These are phyloP conservation scores for Eimeria praecox DNA, from an alignment of 169 alveolate species.

Conservation along the genomic window DNA sequence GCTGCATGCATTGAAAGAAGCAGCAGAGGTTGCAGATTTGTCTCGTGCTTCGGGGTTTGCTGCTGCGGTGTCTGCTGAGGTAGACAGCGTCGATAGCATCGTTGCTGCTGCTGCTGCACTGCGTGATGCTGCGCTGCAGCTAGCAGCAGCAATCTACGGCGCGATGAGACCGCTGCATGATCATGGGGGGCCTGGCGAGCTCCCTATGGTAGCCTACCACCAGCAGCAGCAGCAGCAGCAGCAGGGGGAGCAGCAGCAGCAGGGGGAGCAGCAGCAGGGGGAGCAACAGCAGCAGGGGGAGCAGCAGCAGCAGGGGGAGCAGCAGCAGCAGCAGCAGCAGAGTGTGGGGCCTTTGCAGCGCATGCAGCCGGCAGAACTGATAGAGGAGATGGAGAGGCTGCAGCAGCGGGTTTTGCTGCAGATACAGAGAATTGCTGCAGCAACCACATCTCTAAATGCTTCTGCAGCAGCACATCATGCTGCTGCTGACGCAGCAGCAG, in stretches of 20 bases:
- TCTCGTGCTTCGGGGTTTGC: not conserved
- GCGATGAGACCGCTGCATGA: not conserved
- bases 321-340: too few species aligned
- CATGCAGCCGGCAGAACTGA: too few species aligned
- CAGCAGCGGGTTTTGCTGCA: conserved; percentile 1
- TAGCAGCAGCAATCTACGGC: not conserved
- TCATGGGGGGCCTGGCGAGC: conserved; percentile 1
- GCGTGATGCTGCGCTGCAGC: conserved; percentile 16
- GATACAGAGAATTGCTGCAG: not conserved
- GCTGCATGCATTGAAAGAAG: not conserved
- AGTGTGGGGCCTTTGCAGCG: too few species aligned
- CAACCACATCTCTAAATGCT: not conserved
- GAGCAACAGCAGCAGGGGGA: not conserved
- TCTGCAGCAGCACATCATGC: not conserved
- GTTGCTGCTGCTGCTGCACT: not conserved
- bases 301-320: conserved; percentile 38
- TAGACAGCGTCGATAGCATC: not conserved
- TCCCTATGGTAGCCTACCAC: not conserved
- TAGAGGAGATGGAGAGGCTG: not conserved
- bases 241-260: not conserved
- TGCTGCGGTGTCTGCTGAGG: not conserved
- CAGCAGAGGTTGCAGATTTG: not conserved
- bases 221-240: not conserved
- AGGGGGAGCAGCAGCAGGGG: not conserved
- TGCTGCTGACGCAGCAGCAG: conserved; percentile 24